A percentile compares a stretch with the other conserved stretches of the same genome.
phyloP scores from a whole-genome alignment of 1,139 yeast genomes.

The Blastobotrys ciferrii region DNA sequence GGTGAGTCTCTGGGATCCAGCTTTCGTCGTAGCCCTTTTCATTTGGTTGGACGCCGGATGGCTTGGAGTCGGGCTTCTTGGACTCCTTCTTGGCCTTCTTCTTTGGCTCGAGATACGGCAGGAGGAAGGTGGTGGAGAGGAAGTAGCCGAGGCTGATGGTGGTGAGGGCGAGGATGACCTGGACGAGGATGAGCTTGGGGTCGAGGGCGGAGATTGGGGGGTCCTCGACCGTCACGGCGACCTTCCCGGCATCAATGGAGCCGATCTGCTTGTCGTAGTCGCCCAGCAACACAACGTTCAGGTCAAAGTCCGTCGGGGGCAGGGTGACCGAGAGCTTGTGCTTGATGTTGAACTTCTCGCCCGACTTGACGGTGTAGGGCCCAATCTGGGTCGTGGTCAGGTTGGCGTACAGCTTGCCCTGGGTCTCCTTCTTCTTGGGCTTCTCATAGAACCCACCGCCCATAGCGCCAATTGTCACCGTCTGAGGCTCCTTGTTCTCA shows the following conservation, averaged over 20 bases:
- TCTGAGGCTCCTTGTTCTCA: conserved; percentile 55
- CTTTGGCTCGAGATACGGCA: conserved; percentile 41
- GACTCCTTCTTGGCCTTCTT: conserved; percentile 36
- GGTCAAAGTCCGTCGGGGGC: conserved; percentile 55
- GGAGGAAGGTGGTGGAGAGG: conserved; percentile 47
- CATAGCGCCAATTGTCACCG: conserved; percentile 62
- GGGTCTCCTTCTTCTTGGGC: conserved; percentile 42
- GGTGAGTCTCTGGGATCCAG: conserved; percentile 55
- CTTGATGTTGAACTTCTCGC: conserved; percentile 41
- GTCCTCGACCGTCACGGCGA: conserved; percentile 57
- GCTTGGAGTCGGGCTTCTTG: conserved; percentile 28
- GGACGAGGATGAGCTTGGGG: conserved; percentile 68
- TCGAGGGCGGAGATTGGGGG: conserved; percentile 66
- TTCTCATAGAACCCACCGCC: conserved; percentile 67
- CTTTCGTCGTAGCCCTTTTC: conserved; percentile 46
- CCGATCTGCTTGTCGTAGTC: conserved; percentile 49
- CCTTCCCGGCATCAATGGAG: conserved; percentile 47
- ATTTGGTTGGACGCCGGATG: conserved; percentile 35
- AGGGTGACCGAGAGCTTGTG: conserved; percentile 45
- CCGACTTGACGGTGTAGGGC: conserved; percentile 49
- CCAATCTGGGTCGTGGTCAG: conserved; percentile 66
- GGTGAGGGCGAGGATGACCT: conserved; percentile 51
- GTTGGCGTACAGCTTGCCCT: conserved; percentile 46
- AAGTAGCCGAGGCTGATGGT: conserved; percentile 52
- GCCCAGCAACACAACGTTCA: conserved; percentile 61